A percentile compares a stretch with the other conserved stretches of the same genome.
Evolutionary conservation across 148 eudicot genomes (phyloP).

Genomic region (Nepenthes mirabilis): DNA sequence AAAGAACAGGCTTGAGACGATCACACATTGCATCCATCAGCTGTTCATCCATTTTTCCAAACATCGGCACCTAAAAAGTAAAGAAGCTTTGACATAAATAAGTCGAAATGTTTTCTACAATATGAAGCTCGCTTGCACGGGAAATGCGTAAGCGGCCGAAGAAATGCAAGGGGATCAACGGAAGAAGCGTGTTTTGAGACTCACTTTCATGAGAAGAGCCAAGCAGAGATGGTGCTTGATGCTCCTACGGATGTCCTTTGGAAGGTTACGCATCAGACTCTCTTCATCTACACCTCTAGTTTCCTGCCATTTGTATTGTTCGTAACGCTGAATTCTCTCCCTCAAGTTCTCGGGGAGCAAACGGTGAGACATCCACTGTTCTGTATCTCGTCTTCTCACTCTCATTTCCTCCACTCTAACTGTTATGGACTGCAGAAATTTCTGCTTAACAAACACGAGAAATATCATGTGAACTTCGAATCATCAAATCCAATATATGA

Average conservation of each 20-base stretch:
- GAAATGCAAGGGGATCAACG: not conserved
- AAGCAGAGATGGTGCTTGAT: conserved; percentile 17
- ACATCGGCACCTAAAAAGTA: not conserved
- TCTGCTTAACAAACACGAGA: conserved; percentile 2
- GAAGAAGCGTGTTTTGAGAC: not conserved
- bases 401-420: conserved; percentile 19
- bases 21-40: conserved; percentile 1
- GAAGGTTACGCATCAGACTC: conserved; percentile 9
- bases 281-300: conserved; percentile 19
- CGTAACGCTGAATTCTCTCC: conserved; percentile 13
- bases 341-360: conserved; percentile 14
- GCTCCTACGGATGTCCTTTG: conserved; percentile 18
- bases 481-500: not conserved
- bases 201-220: conserved; percentile 12
- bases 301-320: conserved; percentile 20
- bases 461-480: not conserved
- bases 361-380: conserved; percentile 25
- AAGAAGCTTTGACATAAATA: too few relatives aligned
- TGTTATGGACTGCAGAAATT: conserved; percentile 8
- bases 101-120: too few relatives aligned
- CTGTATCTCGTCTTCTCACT: conserved; percentile 17
- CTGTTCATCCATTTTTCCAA: not conserved
- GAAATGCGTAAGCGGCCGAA: not conserved
- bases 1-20: not conserved
- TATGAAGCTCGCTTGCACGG: too few relatives aligned